Evolutionary conservation across 345 rosid species (phyloP), one percentile per base, ranked within the genome.

Genomic region (Luvunga scandens): DNA sequence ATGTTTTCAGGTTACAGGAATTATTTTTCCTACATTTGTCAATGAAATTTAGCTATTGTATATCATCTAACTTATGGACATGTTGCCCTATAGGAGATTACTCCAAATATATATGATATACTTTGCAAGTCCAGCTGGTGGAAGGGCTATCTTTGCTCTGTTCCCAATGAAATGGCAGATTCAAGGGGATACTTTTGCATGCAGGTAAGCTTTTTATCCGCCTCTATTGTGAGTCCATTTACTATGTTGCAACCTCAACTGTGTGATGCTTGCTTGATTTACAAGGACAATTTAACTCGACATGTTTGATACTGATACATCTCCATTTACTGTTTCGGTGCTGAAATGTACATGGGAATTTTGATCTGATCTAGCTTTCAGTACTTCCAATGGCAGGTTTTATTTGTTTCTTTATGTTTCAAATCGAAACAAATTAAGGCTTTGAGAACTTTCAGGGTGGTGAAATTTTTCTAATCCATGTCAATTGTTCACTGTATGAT

Each of bases 121-220:
- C 88, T 96, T 83, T 70, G 83, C 80, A 88, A 81, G 74, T 88
- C 94, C 1, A 82, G 81, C 83, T 96, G 99, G 99, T 96, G 99
- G 99, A 89, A 91, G 85, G 82, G 77, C 56, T 96, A 96, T 65
- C 81, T 69, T 3, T 94, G 97, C 81, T 92, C 97, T 66, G 78
- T 96, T 81, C 87, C 90, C 0, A 53, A 78, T 31, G 89, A 83
- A 42, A 73, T 53, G 61, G 90, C 90, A 4, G 71, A 77, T 45
- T 79, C 86, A 75, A 88, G 87, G 72, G 83, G 82, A 50, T 96
- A 96, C 84, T 96, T 83, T 77, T 94, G 98, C 87, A 90, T 96
- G 91, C 92, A 78, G 94, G 99, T 92, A 84, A 82, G 69, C 69
- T 66, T 36, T 62, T 22, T 38, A 68, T 56, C 31, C 22, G 55